Evolutionary conservation across 1,284 basidiomycete species (phyloP).

Genomic region (Leccinum subrobustum): DNA sequence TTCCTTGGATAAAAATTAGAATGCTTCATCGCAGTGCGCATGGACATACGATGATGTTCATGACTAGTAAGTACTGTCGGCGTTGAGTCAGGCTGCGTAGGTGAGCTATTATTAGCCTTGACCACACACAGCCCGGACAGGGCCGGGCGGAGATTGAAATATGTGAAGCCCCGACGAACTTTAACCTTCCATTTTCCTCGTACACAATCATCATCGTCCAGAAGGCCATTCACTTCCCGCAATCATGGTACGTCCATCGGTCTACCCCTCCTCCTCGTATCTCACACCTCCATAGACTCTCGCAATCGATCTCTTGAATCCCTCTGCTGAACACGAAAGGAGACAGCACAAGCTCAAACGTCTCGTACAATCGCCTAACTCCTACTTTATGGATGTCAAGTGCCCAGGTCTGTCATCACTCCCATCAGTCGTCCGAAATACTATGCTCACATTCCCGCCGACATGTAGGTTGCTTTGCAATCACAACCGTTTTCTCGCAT

Average conservation of each 20-base stretch:
- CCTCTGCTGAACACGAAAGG: slow-evolving; percentile 83
- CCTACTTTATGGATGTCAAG: slow-evolving; percentile 99
- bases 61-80: slow-evolving; percentile 33
- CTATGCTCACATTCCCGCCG: slow-evolving; percentile 10
- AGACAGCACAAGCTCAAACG: slow-evolving; percentile 99
- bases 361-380: slow-evolving; percentile 96
- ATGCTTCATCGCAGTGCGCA: not conserved
- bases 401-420: slow-evolving; percentile 77
- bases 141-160: slow-evolving; percentile 24
- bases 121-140: slow-evolving; percentile 8
- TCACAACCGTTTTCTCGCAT: slow-evolving; percentile 95
- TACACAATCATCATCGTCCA: slow-evolving; percentile 29
- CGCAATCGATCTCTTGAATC: slow-evolving; percentile 98
- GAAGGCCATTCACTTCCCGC: slow-evolving; percentile 7
- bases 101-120: slow-evolving; percentile 1
- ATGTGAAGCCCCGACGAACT: slow-evolving; percentile 19
- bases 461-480: slow-evolving; percentile 82
- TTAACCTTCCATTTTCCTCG: slow-evolving; percentile 22
- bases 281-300: slow-evolving; percentile 69
- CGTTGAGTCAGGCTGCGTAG: slow-evolving; percentile 20
- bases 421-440: not conserved
- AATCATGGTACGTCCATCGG: slow-evolving; percentile 19
- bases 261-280: not conserved
- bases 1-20: slow-evolving; percentile 55
- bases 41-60: slow-evolving; percentile 73